A percentile compares a stretch with the other conserved stretches of the same genome.
Evolutionary conservation across 352 stramenopile species (phyloP).

Genomic region (Globisporangium paddicum): DNA sequence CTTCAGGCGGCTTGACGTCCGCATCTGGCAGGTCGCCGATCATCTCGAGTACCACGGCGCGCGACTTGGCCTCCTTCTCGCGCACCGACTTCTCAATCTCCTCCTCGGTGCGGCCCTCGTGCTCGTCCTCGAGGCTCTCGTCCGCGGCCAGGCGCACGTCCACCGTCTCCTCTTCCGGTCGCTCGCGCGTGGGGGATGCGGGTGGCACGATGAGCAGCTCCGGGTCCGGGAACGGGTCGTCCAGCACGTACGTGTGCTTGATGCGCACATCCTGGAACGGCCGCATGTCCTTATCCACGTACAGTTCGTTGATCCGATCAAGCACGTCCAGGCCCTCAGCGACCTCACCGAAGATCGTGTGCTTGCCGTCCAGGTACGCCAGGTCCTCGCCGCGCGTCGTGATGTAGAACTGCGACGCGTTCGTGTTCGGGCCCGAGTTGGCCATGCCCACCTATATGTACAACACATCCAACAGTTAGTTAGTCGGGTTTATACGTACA

Average conservation of each 20-base stretch:
- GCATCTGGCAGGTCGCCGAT: constrained; percentile 97
- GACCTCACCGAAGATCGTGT: constrained; percentile 92
- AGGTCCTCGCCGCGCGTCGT: constrained; percentile 90
- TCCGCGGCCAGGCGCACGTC: constrained; percentile 86
- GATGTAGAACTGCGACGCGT: constrained; percentile 96
- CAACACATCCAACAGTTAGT: neutral
- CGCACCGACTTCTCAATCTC: constrained; percentile 87
- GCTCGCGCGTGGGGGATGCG: constrained; percentile 81
- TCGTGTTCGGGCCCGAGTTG: constrained; percentile 68
- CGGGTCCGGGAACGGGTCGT: constrained; percentile 81
- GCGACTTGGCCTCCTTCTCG: constrained; percentile 92
- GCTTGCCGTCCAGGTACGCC: constrained; percentile 87
- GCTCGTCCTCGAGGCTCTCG: constrained; percentile 77
- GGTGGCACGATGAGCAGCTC: constrained; percentile 68
- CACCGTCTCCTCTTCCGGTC: constrained; percentile 91
- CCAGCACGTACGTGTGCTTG: constrained; percentile 87
- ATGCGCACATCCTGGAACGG: constrained; percentile 98
- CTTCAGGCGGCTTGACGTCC: constrained; percentile 96
- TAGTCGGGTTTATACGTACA: neutral
- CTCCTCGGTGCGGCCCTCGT: constrained; percentile 73
- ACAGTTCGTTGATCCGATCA: constrained; percentile 92
- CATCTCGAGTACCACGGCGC: constrained; percentile 98
- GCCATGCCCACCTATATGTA: constrained; percentile 71
- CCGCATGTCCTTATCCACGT: constrained; percentile 93
- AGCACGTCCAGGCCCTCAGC: constrained; percentile 94